Percentiles rank a stretch among this genome's conserved stretches.
These are phyloP conservation scores for Monosporascus sp. DNA, from an alignment of 2,329 filamentous ascomycete genomes.

Conservation along the genomic window DNA sequence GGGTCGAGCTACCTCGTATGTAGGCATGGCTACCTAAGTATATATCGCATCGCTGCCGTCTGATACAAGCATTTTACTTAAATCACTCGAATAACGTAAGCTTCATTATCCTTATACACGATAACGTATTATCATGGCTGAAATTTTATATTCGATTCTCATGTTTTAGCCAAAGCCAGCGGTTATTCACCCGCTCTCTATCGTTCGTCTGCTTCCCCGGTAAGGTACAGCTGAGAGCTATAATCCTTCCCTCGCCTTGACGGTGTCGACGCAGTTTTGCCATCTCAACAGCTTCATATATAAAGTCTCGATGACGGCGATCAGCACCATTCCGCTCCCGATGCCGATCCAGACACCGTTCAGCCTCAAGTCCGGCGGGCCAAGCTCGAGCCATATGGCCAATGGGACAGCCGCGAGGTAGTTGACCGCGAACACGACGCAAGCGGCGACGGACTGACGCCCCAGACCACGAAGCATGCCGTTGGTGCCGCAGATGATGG, in stretches of 20 bases:
- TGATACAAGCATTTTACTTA: no score
- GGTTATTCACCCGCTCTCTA: no score
- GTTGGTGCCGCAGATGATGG: conserved; percentile 31
- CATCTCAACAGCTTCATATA: conserved; percentile 28
- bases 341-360: conserved; percentile 32
- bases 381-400: conserved; percentile 33
- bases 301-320: conserved; percentile 24
- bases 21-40: no score
- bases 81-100: no score
- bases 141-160: no score
- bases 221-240: neutral
- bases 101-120: no score
- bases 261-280: conserved; percentile 28
- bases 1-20: no score
- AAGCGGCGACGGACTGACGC: conserved; percentile 32
- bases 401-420: conserved; percentile 33
- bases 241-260: conserved; percentile 21
- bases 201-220: no score
- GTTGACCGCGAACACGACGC: conserved; percentile 30
- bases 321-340: conserved; percentile 27
- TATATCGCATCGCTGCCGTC: no score
- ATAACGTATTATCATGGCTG: no score
- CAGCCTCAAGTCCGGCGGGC: conserved; percentile 24
- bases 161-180: no score
- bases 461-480: conserved; percentile 35